Evolutionary conservation across 495 filamentous ascomycete genomes (phyloP).

Genomic region (Penicillium herquei): DNA sequence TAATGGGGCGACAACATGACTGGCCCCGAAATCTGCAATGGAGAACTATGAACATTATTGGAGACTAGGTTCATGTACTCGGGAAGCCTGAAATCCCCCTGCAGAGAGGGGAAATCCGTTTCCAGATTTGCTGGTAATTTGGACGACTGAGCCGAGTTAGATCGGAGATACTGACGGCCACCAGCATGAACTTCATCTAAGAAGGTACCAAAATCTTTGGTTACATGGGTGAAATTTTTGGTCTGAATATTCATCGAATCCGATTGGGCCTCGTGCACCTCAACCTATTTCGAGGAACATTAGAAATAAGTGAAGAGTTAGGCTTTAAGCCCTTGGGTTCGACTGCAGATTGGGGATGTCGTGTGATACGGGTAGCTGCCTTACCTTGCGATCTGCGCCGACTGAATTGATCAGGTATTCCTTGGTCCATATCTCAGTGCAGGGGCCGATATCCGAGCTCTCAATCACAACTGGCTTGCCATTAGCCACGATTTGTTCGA

Average conservation of each 20-base stretch:
- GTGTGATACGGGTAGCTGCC: constrained; percentile 26
- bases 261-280: constrained; percentile 65
- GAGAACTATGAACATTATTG: constrained; percentile 72
- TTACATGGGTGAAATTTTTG: constrained; percentile 80
- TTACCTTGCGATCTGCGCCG: constrained; percentile 62
- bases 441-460: constrained; percentile 63
- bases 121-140: constrained; percentile 65
- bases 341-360: background rate
- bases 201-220: constrained; percentile 67
- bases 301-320: background rate
- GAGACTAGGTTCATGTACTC: constrained; percentile 55
- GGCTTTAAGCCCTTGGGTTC: background rate
- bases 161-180: constrained; percentile 70
- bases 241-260: constrained; percentile 72
- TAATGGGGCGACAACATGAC: constrained; percentile 94
- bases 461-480: constrained; percentile 67
- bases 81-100: constrained; percentile 70
- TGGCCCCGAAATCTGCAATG: constrained; percentile 74
- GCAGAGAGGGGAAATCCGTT: constrained; percentile 68
- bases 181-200: constrained; percentile 59
- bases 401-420: constrained; percentile 65
- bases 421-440: constrained; percentile 64
- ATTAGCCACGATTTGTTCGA: constrained; percentile 55
- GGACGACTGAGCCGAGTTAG: constrained; percentile 65
- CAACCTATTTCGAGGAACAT: constrained; percentile 45